Conservation (phyloP, 768 basidiomycete species). For the Crepidotus variabilis region DNA sequence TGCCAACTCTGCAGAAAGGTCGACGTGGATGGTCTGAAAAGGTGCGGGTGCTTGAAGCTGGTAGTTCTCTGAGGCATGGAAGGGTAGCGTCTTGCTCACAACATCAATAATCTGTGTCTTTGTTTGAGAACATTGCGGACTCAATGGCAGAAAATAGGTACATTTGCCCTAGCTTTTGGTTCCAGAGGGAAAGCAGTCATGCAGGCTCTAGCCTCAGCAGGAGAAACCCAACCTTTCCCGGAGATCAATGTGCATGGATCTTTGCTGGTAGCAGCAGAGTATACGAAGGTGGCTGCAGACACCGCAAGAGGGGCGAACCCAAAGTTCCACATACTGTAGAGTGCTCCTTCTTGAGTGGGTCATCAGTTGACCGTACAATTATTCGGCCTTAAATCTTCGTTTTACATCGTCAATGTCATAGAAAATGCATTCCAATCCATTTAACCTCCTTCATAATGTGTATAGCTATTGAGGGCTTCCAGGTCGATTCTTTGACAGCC, state of each 20-base stretch:
- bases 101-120: slow-evolving; percentile 47
- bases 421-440: no score
- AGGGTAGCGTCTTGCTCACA: slow-evolving; percentile 52
- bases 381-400: no score
- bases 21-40: slow-evolving; percentile 56
- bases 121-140: background rate
- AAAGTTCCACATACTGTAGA: no score
- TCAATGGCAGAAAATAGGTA: slow-evolving; percentile 26
- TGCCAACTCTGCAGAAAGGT: slow-evolving; percentile 46
- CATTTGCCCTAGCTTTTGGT: slow-evolving; percentile 44
- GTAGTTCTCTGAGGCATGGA: slow-evolving; percentile 63
- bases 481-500: no score
- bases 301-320: no score
- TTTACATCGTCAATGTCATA: no score
- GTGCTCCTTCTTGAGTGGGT: no score
- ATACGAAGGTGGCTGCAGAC: no score
- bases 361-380: no score
- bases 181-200: slow-evolving; percentile 47
- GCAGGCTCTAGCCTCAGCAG: slow-evolving; percentile 48
- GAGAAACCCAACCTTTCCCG: slow-evolving; percentile 53
- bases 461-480: no score
- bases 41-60: slow-evolving; percentile 51
- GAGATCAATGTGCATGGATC: slow-evolving; percentile 53
- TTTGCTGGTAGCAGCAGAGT: background rate
- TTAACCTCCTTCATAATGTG: no score